Base-by-base conservation (phyloP, 805 yeast species). In the Starmerella geochares region DNA sequence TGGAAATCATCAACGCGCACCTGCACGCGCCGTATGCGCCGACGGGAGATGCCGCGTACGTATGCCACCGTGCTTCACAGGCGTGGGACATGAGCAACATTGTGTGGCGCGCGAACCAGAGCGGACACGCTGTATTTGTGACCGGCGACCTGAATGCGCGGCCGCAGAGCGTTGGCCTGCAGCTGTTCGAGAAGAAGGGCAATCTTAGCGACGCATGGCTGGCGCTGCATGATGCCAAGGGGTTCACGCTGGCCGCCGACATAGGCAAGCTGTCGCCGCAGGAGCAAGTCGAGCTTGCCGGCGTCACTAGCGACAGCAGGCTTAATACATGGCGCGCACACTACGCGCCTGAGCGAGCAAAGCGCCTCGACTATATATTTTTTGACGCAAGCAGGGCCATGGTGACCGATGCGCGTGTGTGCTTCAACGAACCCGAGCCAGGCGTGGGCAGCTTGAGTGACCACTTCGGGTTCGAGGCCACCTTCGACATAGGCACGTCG, bases 21-120 rank as follows among this genome's bases (percentile, higher is more conserved):
- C 82, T 92, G 92, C 98, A 92, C 65, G 98, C 98, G 1, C 98
- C 98, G 0, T 92, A 92, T 62, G 74, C 92, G 1, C 51, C 46
- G 17, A 66, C 70, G 0, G 97, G 97, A 2, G 95, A 87, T 65
- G 94, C 94, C 2, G 83, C 88, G 2, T 92, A 92, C 62, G 71
- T 80, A 3, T 84, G 95, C 58, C 97, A 92, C 62, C 71, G 98
- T 44, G 80, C 96, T 0, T 77, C 92, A 51, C 98, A 92, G 66
- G 96, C 97, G 0, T 92, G 97, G 97, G 96, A 88, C 63, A 77
- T 92, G 63, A 75, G 92, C 29, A 75, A 78, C 46, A 52, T 87
- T 31, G 79, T 83, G 1, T 72, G 72, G 16, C 65, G 79, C 32
- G 74, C 88, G 41, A 71, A 72, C 40, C 71, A 70, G 49, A 82